A percentile compares a stretch with the other conserved stretches of the same genome.
These are phyloP conservation scores for Paulownia fortunei DNA, from an alignment of 257 asterid species.

Conservation along the genomic window DNA sequence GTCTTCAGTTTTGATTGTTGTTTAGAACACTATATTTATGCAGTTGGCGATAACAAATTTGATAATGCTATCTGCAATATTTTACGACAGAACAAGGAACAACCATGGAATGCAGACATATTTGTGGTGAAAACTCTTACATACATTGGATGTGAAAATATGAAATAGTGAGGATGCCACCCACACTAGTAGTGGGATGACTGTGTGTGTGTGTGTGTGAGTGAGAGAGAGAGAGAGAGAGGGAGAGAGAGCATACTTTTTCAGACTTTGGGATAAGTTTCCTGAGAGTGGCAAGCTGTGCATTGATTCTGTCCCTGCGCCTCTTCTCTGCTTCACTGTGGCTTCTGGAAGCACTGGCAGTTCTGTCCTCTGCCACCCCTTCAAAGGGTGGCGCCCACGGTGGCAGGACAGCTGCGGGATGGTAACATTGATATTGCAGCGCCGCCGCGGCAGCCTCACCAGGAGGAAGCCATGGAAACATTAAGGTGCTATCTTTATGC, in stretches of 20 bases:
- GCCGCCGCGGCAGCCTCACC: slow-evolving; percentile 23
- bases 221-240: slow-evolving; percentile 6
- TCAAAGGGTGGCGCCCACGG: slow-evolving; percentile 42
- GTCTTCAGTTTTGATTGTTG: neutral
- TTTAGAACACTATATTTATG: no score
- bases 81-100: neutral
- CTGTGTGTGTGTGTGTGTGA: neutral
- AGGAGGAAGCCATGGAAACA: slow-evolving; percentile 39
- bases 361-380: slow-evolving; percentile 41
- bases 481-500: slow-evolving; percentile 18
- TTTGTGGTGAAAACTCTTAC: no score
- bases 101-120: neutral
- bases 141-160: no score
- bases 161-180: no score
- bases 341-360: slow-evolving; percentile 54
- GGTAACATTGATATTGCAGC: slow-evolving; percentile 31
- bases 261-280: slow-evolving; percentile 83
- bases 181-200: no score
- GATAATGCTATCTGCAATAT: neutral
- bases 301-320: slow-evolving; percentile 82
- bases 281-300: slow-evolving; percentile 78
- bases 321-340: slow-evolving; percentile 92
- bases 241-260: slow-evolving; percentile 48
- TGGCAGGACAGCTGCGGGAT: slow-evolving; percentile 30
- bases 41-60: no score